Percentiles rank a stretch among this genome's conserved stretches.
phyloP scores from a whole-genome alignment of 1,139 yeast genomes.

The Blastobotrys ciferrii region DNA sequence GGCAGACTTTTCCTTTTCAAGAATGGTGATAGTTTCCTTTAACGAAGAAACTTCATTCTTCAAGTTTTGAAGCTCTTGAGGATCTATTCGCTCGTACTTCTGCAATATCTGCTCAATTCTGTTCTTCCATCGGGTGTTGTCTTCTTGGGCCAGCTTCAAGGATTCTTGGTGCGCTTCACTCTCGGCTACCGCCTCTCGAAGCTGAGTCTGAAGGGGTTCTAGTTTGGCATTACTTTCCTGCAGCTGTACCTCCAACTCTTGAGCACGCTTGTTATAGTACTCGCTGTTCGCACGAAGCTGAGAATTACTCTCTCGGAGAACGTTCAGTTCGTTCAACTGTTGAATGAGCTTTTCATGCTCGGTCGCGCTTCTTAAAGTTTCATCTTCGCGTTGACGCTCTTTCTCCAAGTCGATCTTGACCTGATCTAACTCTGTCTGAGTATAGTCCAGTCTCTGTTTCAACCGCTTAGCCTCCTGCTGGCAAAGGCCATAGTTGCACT shows the following conservation, averaged over 20 bases:
- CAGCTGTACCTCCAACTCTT: slow-evolving; percentile 38
- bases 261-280: slow-evolving; percentile 34
- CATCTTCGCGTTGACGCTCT: slow-evolving; percentile 42
- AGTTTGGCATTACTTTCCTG: slow-evolving; percentile 34
- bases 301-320: slow-evolving; percentile 71
- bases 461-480: slow-evolving; percentile 51
- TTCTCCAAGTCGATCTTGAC: slow-evolving; percentile 33
- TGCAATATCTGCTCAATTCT: slow-evolving; percentile 49
- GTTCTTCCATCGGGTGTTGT: slow-evolving; percentile 52
- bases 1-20: slow-evolving; percentile 15
- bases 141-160: slow-evolving; percentile 41
- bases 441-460: slow-evolving; percentile 39
- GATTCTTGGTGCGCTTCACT: slow-evolving; percentile 44
- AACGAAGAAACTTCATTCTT: slow-evolving; percentile 38
- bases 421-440: slow-evolving; percentile 35
- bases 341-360: slow-evolving; percentile 56
- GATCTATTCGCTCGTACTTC: slow-evolving; percentile 49
- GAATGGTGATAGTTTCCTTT: slow-evolving; percentile 14
- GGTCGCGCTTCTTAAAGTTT: slow-evolving; percentile 42
- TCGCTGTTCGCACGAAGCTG: slow-evolving; percentile 58
- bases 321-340: slow-evolving; percentile 65
- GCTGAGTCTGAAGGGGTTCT: slow-evolving; percentile 40
- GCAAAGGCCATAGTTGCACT: slow-evolving; percentile 53
- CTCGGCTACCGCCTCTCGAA: slow-evolving; percentile 41
- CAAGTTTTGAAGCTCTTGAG: slow-evolving; percentile 43